phyloP scores from a whole-genome alignment of 2,329 filamentous ascomycete species.

The Metarhizium sp. region DNA sequence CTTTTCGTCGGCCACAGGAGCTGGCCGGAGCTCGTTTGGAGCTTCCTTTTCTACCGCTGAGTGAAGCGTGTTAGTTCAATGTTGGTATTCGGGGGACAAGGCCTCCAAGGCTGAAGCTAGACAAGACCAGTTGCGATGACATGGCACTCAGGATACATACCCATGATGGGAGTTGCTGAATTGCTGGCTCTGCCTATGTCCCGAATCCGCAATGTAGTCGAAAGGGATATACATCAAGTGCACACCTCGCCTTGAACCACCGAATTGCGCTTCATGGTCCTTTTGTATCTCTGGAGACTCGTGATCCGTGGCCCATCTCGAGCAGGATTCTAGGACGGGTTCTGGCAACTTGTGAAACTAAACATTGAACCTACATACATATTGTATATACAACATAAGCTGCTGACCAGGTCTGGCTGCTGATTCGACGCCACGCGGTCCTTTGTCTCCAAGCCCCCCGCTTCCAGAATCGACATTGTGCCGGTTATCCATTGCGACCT shows the following conservation, averaged over 20 bases:
- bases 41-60: background rate
- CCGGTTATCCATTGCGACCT: background rate
- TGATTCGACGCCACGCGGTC: background rate
- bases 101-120: too few relatives aligned
- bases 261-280: too few relatives aligned
- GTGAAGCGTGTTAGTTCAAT: background rate
- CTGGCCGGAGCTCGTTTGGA: background rate
- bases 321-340: too few relatives aligned
- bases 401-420: background rate
- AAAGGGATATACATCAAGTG: too few relatives aligned
- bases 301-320: too few relatives aligned
- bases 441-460: background rate
- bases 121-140: too few relatives aligned
- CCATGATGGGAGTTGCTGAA: too few relatives aligned
- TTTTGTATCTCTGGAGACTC: too few relatives aligned
- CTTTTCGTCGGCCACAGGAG: background rate
- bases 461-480: background rate
- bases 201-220: too few relatives aligned
- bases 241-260: too few relatives aligned
- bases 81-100: background rate
- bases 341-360: background rate
- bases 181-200: too few relatives aligned
- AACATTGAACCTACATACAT: background rate
- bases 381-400: background rate
- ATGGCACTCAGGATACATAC: too few relatives aligned